Evolutionary conservation across 805 yeast species (phyloP).

Genomic region (Danielia reshetovae): DNA sequence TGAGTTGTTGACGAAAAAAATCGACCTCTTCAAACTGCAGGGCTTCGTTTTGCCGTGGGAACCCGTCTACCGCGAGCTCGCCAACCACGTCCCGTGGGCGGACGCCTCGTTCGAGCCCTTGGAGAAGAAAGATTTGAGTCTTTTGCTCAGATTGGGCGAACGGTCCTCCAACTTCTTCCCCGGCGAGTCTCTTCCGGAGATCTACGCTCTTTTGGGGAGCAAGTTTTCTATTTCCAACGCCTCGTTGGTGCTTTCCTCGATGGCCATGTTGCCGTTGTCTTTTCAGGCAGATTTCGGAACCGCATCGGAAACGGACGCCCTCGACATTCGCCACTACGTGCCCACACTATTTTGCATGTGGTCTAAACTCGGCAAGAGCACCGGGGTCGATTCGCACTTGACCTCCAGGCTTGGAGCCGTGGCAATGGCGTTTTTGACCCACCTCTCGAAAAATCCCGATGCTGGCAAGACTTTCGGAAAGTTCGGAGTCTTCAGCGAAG

Average conservation of each 20-base stretch:
- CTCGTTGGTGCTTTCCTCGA: slow-evolving; percentile 45
- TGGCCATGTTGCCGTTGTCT: slow-evolving; percentile 51
- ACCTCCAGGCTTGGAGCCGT: slow-evolving; percentile 62
- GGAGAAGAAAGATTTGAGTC: slow-evolving; percentile 48
- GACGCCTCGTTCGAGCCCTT: slow-evolving; percentile 43
- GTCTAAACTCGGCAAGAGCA: slow-evolving; percentile 48
- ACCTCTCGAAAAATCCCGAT: slow-evolving; percentile 19
- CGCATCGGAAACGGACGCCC: slow-evolving; percentile 23
- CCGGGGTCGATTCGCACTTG: slow-evolving; percentile 58
- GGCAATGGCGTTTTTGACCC: slow-evolving; percentile 45
- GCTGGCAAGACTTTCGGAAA: slow-evolving; percentile 30
- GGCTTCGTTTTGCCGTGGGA: slow-evolving; percentile 52
- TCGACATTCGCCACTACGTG: slow-evolving; percentile 51
- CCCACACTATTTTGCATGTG: slow-evolving; percentile 72
- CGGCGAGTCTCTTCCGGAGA: slow-evolving; percentile 41
- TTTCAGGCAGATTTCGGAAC: slow-evolving; percentile 20
- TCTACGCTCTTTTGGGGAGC: slow-evolving; percentile 49
- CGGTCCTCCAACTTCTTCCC: slow-evolving; percentile 54
- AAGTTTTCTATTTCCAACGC: slow-evolving; percentile 54
- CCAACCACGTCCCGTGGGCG: slow-evolving; percentile 27
- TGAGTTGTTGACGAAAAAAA: slow-evolving; percentile 50
- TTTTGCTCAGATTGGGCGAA: slow-evolving; percentile 49
- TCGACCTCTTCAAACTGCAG: slow-evolving; percentile 28
- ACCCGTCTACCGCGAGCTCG: slow-evolving; percentile 37
- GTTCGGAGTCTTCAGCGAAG: slow-evolving; percentile 60